Evolutionary conservation across 2,329 filamentous ascomycete species (phyloP).

Genomic region (Esteya vermicola): DNA sequence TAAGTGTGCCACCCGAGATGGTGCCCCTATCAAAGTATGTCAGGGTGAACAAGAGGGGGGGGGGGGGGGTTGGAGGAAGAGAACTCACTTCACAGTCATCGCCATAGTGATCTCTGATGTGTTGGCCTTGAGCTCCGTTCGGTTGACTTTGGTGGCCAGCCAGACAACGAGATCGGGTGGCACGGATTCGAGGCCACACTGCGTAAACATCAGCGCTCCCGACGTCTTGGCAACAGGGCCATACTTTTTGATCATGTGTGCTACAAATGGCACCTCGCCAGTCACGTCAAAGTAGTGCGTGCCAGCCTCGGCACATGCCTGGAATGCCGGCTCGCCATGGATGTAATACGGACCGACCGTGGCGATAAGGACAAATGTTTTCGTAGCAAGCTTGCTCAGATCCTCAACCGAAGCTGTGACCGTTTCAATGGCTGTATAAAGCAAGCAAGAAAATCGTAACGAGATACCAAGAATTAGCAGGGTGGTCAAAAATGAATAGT

Average conservation of each 20-base stretch:
- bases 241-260: slow-evolving; percentile 47
- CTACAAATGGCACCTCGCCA: slow-evolving; percentile 43
- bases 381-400: slow-evolving; percentile 34
- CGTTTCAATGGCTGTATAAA: slow-evolving; percentile 34
- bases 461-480: too few relatives aligned
- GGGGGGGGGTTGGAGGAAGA: background rate
- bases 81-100: slow-evolving; percentile 12
- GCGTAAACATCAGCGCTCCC: slow-evolving; percentile 46
- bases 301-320: slow-evolving; percentile 45
- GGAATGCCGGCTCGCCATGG: slow-evolving; percentile 44
- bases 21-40: slow-evolving; percentile 27
- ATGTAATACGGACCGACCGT: slow-evolving; percentile 44
- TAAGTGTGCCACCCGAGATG: slow-evolving; percentile 53
- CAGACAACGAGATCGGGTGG: slow-evolving; percentile 46
- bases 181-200: slow-evolving; percentile 47
- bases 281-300: slow-evolving; percentile 53
- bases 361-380: slow-evolving; percentile 41
- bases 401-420: slow-evolving; percentile 30
- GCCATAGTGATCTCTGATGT: slow-evolving; percentile 41
- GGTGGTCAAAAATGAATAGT: background rate
- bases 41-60: background rate
- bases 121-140: slow-evolving; percentile 31
- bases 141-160: slow-evolving; percentile 34
- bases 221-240: slow-evolving; percentile 33
- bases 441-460: too few relatives aligned